These are phyloP conservation scores for Tylopilus plumbeoviolaceoides DNA, from an alignment of 768 basidiomycete genomes.

Conservation along the genomic window DNA sequence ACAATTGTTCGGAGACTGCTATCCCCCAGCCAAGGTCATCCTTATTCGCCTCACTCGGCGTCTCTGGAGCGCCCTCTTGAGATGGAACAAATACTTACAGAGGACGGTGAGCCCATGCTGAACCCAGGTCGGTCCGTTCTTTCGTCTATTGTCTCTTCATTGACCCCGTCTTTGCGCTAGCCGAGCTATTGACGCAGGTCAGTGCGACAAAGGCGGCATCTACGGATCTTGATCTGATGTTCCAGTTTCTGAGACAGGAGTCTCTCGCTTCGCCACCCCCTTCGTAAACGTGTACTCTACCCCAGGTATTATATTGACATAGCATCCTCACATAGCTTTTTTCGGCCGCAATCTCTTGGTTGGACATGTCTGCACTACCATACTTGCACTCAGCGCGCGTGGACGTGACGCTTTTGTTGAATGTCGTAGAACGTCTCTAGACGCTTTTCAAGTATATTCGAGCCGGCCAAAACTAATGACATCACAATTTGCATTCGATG, in stretches of 20 bases:
- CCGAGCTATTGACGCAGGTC: conserved; percentile 63
- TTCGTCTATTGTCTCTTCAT: not conserved
- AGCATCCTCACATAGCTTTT: conserved; percentile 16
- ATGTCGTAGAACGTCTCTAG: conserved; percentile 12
- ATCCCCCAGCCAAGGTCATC: conserved; percentile 18
- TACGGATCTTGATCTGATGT: conserved; percentile 27
- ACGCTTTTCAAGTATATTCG: conserved; percentile 2
- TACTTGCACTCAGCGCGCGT: conserved; percentile 21
- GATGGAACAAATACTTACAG: conserved; percentile 55
- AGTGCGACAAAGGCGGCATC: conserved; percentile 16
- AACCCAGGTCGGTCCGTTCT: conserved; percentile 51
- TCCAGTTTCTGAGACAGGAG: conserved; percentile 39
- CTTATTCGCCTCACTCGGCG: conserved; percentile 26
- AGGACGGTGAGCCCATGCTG: conserved; percentile 64
- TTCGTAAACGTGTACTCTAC: conserved; percentile 35
- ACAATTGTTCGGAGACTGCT: conserved; percentile 13
- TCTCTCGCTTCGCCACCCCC: conserved; percentile 71
- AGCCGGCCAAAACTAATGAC: conserved; percentile 11
- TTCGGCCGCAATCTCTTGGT: conserved; percentile 9
- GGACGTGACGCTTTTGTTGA: conserved; percentile 13
- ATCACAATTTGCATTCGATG: conserved; percentile 15
- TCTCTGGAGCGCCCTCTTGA: conserved; percentile 36
- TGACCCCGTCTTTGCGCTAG: conserved; percentile 20
- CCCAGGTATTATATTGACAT: conserved; percentile 18
- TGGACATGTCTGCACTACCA: conserved; percentile 17